Evolutionary conservation across 2,329 filamentous ascomycete genomes (phyloP), one percentile per base, ranked within the genome.

Genomic region (Curvularia spicifera): DNA sequence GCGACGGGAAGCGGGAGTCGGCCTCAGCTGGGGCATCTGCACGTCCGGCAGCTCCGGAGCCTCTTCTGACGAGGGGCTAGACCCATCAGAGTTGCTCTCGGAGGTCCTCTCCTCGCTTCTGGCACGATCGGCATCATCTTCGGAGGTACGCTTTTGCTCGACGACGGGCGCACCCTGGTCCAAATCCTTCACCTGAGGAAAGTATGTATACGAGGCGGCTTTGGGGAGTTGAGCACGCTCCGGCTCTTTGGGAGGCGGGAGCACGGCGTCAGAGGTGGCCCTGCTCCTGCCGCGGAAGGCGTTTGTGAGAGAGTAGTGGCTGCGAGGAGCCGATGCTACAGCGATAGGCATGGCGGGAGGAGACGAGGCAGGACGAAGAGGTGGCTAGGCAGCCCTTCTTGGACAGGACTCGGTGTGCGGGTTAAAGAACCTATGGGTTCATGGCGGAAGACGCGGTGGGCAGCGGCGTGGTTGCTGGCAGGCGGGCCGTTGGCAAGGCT

Each of bases 51-150:
- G 60, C 51, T 77, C 69, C 4, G 70, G 69, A 20, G 67, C 64
- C 31, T 74, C 74, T 56, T 78, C 74, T 29, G 76, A 77, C 28
- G 78, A 78, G 10, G 80, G 80, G 49, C 79, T 82, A 9, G 77
- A 80, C 55, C 76, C 78, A 26, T 75, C 79, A 18, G 79, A 81
- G 18, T 79, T 79, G 52, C 76, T 76, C 60, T 71, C 73, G 12
- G 73, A 73, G 4, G 66, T 66, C 31, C 64, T 62, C 58, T 80
- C 78, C 42, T 64, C 71, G 52, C 63, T 65, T 44, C 58, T 65
- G 53, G 56, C 60, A 18, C 61, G 58, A 39, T 71, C 67, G 51
- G 74, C 58, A 29, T 77, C 71, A 22, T 75, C 72, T 37, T 77
- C 74, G 3, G 72, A 71, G 43, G 71, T 66, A 28, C 69, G 68